Conservation (phyloP, 176 grass and related monocot species). For the Rhynchospora pubera region DNA sequence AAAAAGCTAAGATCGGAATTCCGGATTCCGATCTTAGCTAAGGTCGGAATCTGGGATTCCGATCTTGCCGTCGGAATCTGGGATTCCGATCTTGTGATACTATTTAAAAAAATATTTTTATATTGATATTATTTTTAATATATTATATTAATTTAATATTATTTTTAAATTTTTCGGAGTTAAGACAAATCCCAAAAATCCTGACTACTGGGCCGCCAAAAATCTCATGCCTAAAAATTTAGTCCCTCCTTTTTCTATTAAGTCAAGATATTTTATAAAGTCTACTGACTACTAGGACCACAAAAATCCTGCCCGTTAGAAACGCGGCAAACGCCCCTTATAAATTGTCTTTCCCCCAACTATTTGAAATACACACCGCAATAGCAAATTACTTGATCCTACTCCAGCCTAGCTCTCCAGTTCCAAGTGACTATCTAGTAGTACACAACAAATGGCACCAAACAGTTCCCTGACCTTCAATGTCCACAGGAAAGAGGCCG, state of each 20-base stretch:
- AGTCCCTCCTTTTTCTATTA: neutral
- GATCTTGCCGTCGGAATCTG: no score
- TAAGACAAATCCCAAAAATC: no score
- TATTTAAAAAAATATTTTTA: no score
- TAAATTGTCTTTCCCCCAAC: neutral
- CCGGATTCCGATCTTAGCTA: no score
- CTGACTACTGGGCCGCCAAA: no score
- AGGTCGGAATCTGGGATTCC: no score
- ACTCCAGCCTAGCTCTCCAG: neutral
- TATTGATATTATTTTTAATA: no score
- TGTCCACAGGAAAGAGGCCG: conserved; percentile 34
- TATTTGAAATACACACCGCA: neutral
- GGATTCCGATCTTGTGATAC: no score
- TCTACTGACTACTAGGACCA: neutral
- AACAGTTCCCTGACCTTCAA: conserved; percentile 37
- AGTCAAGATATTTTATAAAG: neutral
- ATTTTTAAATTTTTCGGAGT: no score
- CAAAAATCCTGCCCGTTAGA: neutral
- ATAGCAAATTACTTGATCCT: neutral
- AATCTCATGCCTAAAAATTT: no score
- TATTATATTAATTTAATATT: no score
- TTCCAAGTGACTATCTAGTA: neutral
- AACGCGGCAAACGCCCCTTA: neutral
- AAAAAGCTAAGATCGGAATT: no score
- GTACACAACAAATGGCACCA: conserved; percentile 3